Conservation (phyloP, 1,284 basidiomycete species). For the Ceratobasidium sp. region DNA sequence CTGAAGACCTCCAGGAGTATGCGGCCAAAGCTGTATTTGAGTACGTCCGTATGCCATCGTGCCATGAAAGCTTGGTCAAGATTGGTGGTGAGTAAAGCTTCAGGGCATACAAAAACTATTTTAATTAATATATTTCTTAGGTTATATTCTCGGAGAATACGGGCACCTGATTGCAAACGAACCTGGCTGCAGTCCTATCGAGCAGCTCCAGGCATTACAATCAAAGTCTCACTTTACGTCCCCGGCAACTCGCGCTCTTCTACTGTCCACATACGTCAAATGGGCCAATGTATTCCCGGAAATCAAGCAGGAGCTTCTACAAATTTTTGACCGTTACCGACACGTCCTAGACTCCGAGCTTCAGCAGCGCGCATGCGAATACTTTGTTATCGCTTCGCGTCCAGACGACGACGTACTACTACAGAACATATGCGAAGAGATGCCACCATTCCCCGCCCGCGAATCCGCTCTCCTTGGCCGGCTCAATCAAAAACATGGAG, state of each 20-base stretch:
- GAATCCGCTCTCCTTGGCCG: slow-evolving; percentile 89
- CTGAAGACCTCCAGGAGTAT: slow-evolving; percentile 95
- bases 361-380: slow-evolving; percentile 98
- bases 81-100: slow-evolving; percentile 74
- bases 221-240: slow-evolving; percentile 96
- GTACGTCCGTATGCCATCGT: slow-evolving; percentile 86
- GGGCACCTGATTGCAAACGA: slow-evolving; percentile 98
- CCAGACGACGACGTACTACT: slow-evolving; percentile 91
- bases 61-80: slow-evolving; percentile 97
- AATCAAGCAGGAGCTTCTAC: slow-evolving; percentile 92
- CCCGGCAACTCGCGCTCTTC: slow-evolving; percentile 89
- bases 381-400: slow-evolving; percentile 83
- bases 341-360: slow-evolving; percentile 98
- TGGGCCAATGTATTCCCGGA: slow-evolving; percentile 99
- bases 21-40: slow-evolving; percentile 94
- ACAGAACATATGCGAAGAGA: slow-evolving; percentile 96
- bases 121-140: slow-evolving; percentile 54
- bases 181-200: slow-evolving; percentile 88
- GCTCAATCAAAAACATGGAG: slow-evolving; percentile 87
- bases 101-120: slow-evolving; percentile 47
- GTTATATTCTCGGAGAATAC: slow-evolving; percentile 97
- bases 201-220: slow-evolving; percentile 95
- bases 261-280: slow-evolving; percentile 98
- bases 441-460: slow-evolving; percentile 97
- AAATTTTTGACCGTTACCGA: slow-evolving; percentile 97